These are phyloP conservation scores for Thelonectria discophora DNA, from an alignment of 2,329 filamentous ascomycete species.

Conservation along the genomic window DNA sequence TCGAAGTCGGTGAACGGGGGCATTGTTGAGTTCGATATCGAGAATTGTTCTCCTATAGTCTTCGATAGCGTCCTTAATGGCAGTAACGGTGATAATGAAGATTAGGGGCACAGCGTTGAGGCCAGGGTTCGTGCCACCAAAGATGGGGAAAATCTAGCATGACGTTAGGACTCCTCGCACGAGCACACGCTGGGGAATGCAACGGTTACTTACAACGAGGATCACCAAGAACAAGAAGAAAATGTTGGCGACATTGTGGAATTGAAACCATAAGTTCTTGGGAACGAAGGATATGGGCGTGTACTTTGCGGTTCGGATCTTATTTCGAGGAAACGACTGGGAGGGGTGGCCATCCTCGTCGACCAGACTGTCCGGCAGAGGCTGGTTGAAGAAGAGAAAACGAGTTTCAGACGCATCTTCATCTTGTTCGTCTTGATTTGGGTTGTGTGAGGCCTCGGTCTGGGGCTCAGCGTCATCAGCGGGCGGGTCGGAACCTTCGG, in stretches of 20 bases:
- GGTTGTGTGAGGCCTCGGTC: slow-evolving; percentile 44
- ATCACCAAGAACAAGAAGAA: slow-evolving; percentile 98
- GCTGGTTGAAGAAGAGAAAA: slow-evolving; percentile 85
- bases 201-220: slow-evolving; percentile 74
- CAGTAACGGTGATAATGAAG: slow-evolving; percentile 87
- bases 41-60: slow-evolving; percentile 92
- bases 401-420: slow-evolving; percentile 58
- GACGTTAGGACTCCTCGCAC: slow-evolving; percentile 32
- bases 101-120: slow-evolving; percentile 92
- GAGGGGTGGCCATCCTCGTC: slow-evolving; percentile 83
- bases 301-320: slow-evolving; percentile 98
- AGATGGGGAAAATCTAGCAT: slow-evolving; percentile 90
- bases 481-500: slow-evolving; percentile 43
- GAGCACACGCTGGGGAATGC: slow-evolving; percentile 7
- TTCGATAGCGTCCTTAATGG: slow-evolving; percentile 94
- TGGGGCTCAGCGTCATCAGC: slow-evolving; percentile 38
- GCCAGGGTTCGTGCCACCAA: slow-evolving; percentile 89
- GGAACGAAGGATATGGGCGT: slow-evolving; percentile 94
- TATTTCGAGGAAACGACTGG: slow-evolving; percentile 83
- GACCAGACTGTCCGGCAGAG: slow-evolving; percentile 76
- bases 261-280: slow-evolving; percentile 97
- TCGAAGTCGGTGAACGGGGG: slow-evolving; percentile 86
- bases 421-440: slow-evolving; percentile 47
- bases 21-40: slow-evolving; percentile 95
- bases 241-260: slow-evolving; percentile 97